A percentile compares a stretch with the other conserved stretches of the same genome.
phyloP scores from a whole-genome alignment of 2,329 filamentous ascomycete genomes.

The Cladophialophora yegresii region DNA sequence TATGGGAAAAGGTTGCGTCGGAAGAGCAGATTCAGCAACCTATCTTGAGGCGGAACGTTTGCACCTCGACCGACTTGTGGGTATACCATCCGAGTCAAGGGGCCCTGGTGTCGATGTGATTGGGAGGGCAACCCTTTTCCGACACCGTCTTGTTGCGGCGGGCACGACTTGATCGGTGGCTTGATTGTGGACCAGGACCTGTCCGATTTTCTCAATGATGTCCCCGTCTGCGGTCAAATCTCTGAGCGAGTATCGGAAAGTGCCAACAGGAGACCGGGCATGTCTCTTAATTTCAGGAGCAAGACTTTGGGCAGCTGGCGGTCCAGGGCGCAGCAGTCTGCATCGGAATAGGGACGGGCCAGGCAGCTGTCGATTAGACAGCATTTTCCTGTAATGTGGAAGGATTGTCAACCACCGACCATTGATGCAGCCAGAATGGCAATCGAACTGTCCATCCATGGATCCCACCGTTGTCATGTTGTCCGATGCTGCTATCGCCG shows the following conservation, averaged over 20 bases:
- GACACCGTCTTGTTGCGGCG: neutral
- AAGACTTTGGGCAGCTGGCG: neutral
- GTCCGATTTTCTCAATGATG: neutral
- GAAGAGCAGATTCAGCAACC: conserved; percentile 46
- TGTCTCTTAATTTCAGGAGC: neutral
- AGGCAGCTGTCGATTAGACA: neutral
- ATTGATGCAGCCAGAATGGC: neutral
- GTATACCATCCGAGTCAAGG: neutral
- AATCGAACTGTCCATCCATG: conserved; percentile 1
- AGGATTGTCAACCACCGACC: neutral
- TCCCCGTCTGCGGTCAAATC: neutral
- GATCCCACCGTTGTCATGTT: neutral
- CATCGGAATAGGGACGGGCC: neutral
- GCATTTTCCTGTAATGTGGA: neutral
- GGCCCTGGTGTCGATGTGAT: neutral
- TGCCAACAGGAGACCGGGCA: neutral
- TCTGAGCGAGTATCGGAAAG: neutral
- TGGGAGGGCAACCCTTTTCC: neutral
- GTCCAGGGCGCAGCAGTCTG: neutral
- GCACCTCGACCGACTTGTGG: neutral
- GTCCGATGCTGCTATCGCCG: neutral
- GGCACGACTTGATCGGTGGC: neutral
- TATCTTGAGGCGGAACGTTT: conserved; percentile 11
- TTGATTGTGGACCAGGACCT: neutral
- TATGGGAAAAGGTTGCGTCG: conserved; percentile 51